Evolutionary conservation across 345 rosid genomes (phyloP).

Genomic region (Syzygium jambos): DNA sequence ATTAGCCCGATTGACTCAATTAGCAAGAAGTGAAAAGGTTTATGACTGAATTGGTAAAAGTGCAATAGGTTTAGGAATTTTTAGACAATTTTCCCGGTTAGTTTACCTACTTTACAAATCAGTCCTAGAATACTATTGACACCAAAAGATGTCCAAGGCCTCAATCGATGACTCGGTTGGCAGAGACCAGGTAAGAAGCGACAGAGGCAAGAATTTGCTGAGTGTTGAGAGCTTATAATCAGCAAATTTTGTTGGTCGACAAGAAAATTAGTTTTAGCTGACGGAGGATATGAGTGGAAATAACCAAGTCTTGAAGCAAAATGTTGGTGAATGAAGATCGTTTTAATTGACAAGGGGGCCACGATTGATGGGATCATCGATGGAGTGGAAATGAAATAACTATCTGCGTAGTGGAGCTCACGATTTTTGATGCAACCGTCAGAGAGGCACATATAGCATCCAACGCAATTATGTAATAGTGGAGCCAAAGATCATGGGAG

Average conservation of each 20-base stretch:
- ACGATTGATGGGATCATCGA: neutral
- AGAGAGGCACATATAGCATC: neutral
- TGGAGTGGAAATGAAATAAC: neutral
- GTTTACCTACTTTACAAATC: neutral
- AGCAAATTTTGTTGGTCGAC: neutral
- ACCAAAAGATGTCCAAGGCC: neutral
- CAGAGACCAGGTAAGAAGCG: neutral
- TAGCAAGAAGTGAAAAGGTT: too few species aligned
- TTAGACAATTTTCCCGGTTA: neutral
- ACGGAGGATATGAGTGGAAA: neutral
- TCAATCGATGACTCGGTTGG: neutral
- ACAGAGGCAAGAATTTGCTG: neutral
- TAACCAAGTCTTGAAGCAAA: neutral
- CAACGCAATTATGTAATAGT: accelerated
- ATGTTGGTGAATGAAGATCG: neutral
- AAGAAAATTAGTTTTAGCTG: neutral
- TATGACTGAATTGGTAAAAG: too few species aligned
- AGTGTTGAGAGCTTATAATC: neutral
- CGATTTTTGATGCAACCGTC: neutral
- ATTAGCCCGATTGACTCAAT: too few species aligned
- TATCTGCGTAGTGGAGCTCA: neutral
- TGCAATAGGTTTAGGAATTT: too few species aligned
- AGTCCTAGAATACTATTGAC: neutral
- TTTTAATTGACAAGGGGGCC: neutral
- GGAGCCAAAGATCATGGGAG: neutral